Conservation (phyloP, 805 yeast genomes). For the Wickerhamiella australiensis region DNA sequence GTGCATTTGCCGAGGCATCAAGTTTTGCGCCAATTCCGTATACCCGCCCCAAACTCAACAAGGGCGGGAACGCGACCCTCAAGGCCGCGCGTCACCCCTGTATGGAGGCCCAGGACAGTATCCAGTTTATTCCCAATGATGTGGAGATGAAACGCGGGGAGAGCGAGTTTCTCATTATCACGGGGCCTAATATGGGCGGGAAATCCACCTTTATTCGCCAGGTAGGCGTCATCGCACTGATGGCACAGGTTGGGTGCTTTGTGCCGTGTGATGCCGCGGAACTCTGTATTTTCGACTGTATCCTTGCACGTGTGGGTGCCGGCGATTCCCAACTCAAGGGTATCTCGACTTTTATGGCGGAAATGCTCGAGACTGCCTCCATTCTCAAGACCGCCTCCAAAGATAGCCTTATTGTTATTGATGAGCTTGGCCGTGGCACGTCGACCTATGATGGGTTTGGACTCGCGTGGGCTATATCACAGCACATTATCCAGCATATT, state of each 20-base stretch:
- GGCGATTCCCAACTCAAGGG: conserved; percentile 97
- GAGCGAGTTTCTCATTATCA: conserved; percentile 66
- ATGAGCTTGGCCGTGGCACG: conserved; percentile 93
- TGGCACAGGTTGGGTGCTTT: conserved; percentile 69
- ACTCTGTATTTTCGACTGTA: conserved; percentile 75
- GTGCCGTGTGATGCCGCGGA: conserved; percentile 72
- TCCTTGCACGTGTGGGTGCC: conserved; percentile 95
- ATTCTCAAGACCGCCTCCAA: conserved; percentile 68
- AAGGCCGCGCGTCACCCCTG: conserved; percentile 89
- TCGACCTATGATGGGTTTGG: conserved; percentile 95
- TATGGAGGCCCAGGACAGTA: conserved; percentile 80
- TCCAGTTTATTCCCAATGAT: conserved; percentile 85
- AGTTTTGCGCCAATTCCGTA: conserved; percentile 76
- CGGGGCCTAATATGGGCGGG: conserved; percentile 88
- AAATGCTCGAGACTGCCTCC: conserved; percentile 87
- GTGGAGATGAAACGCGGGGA: conserved; percentile 46
- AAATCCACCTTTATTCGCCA: conserved; percentile 68
- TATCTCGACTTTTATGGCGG: conserved; percentile 91
- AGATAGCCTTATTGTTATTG: conserved; percentile 75
- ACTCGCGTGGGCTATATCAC: conserved; percentile 91
- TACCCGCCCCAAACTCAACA: conserved; percentile 56
- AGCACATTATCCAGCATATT: conserved; percentile 58
- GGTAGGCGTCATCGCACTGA: conserved; percentile 53
- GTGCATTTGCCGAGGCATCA: conserved; percentile 73
- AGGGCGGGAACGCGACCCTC: conserved; percentile 36